Percentiles rank a stretch among this genome's conserved stretches.
Conservation (phyloP, 306 rosid genomes). For the Crataegus laevigata region DNA sequence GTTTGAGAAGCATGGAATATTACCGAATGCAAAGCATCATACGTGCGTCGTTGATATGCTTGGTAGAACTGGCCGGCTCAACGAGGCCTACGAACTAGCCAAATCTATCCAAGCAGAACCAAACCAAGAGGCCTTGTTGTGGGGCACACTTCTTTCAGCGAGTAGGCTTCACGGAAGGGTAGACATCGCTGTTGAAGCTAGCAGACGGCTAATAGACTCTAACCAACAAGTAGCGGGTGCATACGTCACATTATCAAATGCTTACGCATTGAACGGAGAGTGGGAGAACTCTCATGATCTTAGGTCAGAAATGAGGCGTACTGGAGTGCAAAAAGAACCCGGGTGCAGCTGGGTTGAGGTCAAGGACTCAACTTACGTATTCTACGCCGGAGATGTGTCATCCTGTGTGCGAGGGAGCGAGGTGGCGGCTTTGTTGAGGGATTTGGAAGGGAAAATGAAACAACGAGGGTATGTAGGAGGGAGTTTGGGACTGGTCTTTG, state of each 20-base stretch:
- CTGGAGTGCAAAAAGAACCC: constrained; percentile 57
- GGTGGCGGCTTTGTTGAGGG: constrained; percentile 38
- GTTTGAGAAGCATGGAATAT: constrained; percentile 48
- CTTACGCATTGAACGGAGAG: constrained; percentile 67
- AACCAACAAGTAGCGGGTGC: constrained; percentile 61
- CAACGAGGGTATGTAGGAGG: constrained; percentile 63
- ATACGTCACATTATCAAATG: constrained; percentile 59
- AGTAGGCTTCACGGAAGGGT: constrained; percentile 84
- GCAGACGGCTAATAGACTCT: constrained; percentile 51
- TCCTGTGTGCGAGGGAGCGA: constrained; percentile 34
- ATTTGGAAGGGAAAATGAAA: constrained; percentile 60
- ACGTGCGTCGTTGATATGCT: constrained; percentile 77
- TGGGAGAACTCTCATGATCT: constrained; percentile 59
- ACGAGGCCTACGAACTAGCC: constrained; percentile 60
- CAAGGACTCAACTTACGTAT: constrained; percentile 49
- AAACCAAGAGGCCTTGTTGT: constrained; percentile 42
- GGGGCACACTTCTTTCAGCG: constrained; percentile 80
- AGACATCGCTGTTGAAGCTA: constrained; percentile 66
- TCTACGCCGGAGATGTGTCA: constrained; percentile 58
- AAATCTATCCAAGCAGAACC: constrained; percentile 43
- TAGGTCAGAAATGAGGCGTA: constrained; percentile 54
- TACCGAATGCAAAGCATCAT: constrained; percentile 58
- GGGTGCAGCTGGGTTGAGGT: constrained; percentile 90
- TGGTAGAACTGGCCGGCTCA: constrained; percentile 60
- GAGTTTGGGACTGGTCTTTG: constrained; percentile 57